These are phyloP conservation scores for Trichaptum fuscoviolaceum DNA, from an alignment of 768 basidiomycete species.

Conservation along the genomic window DNA sequence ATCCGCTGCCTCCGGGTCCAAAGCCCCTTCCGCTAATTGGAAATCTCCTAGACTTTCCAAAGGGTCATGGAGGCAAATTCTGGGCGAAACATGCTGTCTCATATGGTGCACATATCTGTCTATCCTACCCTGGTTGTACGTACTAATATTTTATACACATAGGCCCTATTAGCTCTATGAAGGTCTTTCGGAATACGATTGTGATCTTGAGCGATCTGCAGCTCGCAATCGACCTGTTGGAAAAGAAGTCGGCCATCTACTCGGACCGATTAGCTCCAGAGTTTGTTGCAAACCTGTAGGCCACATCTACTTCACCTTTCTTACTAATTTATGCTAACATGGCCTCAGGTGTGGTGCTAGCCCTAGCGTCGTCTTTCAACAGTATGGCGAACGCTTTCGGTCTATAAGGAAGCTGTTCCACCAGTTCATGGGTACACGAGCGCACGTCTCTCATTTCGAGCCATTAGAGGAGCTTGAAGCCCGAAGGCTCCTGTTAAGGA, in stretches of 20 bases:
- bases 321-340: not conserved
- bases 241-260: conserved; percentile 12
- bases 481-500: not conserved
- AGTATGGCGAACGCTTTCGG: not conserved
- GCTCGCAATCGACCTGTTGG: conserved; percentile 14
- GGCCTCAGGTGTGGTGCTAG: not conserved
- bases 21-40: conserved; percentile 21
- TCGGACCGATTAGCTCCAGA: conserved; percentile 11
- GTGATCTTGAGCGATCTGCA: conserved; percentile 24
- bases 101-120: conserved; percentile 20
- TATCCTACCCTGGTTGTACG: not conserved
- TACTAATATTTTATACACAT: not conserved
- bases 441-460: not conserved
- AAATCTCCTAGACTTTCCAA: conserved; percentile 23
- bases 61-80: conserved; percentile 17
- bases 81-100: conserved; percentile 22
- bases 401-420: not conserved
- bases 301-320: not conserved
- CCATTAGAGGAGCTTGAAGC: not conserved
- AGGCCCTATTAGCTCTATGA: conserved; percentile 26
- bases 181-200: conserved; percentile 20
- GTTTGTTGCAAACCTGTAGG: conserved; percentile 4
- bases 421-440: not conserved
- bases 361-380: not conserved
- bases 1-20: conserved; percentile 25